Percentiles rank a stretch among this genome's conserved stretches.
phyloP scores from a whole-genome alignment of 2,329 filamentous ascomycete genomes.

The Arachnomyces sp. region DNA sequence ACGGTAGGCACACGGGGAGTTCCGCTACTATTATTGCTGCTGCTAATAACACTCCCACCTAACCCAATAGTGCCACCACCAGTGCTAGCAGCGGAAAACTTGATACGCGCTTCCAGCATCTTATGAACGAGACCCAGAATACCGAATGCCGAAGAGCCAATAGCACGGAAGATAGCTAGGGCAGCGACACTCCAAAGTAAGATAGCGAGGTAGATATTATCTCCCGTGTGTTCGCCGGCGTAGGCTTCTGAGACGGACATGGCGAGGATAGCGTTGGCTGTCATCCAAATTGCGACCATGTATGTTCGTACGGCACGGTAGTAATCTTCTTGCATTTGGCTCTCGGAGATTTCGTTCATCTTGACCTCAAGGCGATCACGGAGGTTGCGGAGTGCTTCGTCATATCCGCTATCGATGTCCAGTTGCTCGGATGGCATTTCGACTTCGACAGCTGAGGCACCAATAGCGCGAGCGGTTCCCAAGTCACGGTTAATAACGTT shows the following conservation, averaged over 20 bases:
- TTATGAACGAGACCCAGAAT: constrained; percentile 76
- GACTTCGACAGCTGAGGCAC: constrained; percentile 73
- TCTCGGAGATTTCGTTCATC: constrained; percentile 52
- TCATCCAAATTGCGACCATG: constrained; percentile 94
- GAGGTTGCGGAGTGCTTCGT: constrained; percentile 91
- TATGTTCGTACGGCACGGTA: constrained; percentile 96
- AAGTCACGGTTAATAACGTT: constrained; percentile 91
- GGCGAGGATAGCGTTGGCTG: constrained; percentile 81
- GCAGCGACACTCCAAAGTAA: constrained; percentile 86
- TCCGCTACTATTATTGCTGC: not conserved
- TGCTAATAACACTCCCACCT: constrained; percentile 8
- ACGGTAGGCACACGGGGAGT: constrained; percentile 1
- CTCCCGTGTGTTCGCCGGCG: constrained; percentile 57
- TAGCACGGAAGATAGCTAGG: constrained; percentile 76
- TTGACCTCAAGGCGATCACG: constrained; percentile 84
- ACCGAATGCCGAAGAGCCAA: constrained; percentile 73
- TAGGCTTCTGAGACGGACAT: constrained; percentile 92
- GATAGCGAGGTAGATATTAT: constrained; percentile 86
- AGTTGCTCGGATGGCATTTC: constrained; percentile 98
- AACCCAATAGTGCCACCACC: constrained; percentile 8
- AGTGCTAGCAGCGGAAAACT: constrained; percentile 37
- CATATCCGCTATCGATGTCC: constrained; percentile 95
- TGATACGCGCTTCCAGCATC: constrained; percentile 77
- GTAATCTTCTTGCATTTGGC: constrained; percentile 93
- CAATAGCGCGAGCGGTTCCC: constrained; percentile 71